Evolutionary conservation across 2,329 filamentous ascomycete genomes (phyloP), one percentile per base, ranked within the genome.

Genomic region (Leptosphaerulina australis): DNA sequence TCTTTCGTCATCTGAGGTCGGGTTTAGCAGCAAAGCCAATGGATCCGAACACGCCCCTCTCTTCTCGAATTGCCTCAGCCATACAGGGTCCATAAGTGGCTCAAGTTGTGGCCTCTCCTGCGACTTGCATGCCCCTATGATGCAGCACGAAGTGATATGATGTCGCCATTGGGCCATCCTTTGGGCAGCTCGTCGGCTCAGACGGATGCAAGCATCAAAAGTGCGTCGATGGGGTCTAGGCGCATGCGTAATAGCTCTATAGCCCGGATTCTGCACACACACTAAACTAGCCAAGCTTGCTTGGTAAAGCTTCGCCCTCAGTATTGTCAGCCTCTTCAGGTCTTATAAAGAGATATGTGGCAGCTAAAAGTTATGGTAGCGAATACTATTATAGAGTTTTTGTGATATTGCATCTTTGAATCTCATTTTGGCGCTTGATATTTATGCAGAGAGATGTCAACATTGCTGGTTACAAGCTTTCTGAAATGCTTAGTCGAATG

Each of bases 221-320:
- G 45, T 36, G 20, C 31, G 60, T 50, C 14, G 37, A 58, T 53
- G 31, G 9, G 55, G 61, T 40, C 55, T 62, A 62, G 61, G 56
- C 28, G 61, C 56, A 47, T 66, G 61, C 66, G 64, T 64, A 64
- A 64, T 62, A 26, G 8, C 38, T n/a, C 24, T 31, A 31, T 14
- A 25, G 36, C 36, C 30, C 36, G 41, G 36, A 11, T 25, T 35
- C 14, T 17, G 24, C 35, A 40, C 36, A 30, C 25, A 11, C 12
- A 25, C 18, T 37, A 53, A 43, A 39, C 34, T 44, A 53, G 38
- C 38, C 36, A 65, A 67, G 62, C 59, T 61, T 57, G 46, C 63
- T 68, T 65, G 61, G 62, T 54, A 63, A 67, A 57, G 67, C 66
- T 69, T 68, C n/a, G 43, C 28, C n/a, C 6, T 26, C n/a, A 18